Evolutionary conservation across 2,329 filamentous ascomycete genomes (phyloP).

Genomic region (Cordyceps javanica): DNA sequence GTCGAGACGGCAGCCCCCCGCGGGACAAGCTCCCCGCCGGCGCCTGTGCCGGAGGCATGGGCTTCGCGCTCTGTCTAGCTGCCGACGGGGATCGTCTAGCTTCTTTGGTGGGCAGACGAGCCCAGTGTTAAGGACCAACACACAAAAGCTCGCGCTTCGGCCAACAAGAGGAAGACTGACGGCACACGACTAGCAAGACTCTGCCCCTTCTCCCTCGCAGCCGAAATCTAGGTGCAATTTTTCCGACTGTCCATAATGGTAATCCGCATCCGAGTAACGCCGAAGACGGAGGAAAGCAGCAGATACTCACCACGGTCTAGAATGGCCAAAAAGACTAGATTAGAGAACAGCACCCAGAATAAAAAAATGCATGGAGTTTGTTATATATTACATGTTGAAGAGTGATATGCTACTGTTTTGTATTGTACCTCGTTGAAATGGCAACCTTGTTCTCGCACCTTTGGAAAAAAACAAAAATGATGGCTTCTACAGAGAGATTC

Average conservation of each 20-base stretch:
- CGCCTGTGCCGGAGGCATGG: slow-evolving; percentile 23
- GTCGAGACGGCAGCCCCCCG: slow-evolving; percentile 20
- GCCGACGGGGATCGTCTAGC: neutral
- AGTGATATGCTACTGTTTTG: neutral
- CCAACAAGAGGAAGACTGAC: too few species aligned
- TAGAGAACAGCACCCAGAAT: neutral
- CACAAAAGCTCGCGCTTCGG: too few species aligned
- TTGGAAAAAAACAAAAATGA: neutral
- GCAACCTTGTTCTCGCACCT: neutral
- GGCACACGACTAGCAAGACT: too few species aligned
- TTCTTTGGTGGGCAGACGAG: neutral
- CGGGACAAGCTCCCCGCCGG: slow-evolving; percentile 28
- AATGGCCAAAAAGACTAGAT: neutral
- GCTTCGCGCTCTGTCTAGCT: slow-evolving; percentile 23
- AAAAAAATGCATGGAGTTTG: neutral
- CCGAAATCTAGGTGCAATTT: neutral
- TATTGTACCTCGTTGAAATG: neutral
- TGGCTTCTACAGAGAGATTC: neutral
- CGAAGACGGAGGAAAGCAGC: neutral
- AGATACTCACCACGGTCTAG: neutral
- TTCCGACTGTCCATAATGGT: neutral
- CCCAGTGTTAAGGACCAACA: too few species aligned
- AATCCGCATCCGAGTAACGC: neutral
- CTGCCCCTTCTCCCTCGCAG: too few species aligned
- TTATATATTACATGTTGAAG: neutral